phyloP scores from a whole-genome alignment of 495 filamentous ascomycete species.

The Bryoglossum gracile region DNA sequence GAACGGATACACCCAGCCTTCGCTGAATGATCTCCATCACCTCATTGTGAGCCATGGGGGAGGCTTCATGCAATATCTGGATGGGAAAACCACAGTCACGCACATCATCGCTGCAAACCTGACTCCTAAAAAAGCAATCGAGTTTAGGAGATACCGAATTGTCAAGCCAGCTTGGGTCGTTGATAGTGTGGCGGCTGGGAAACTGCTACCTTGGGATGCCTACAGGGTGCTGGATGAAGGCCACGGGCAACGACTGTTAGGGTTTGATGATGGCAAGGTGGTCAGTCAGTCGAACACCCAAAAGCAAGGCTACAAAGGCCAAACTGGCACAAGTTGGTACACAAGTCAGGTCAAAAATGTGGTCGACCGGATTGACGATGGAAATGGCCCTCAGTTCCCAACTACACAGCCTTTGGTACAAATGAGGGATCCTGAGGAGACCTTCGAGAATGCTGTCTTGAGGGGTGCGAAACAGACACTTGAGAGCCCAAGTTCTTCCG shows the following conservation, averaged over 20 bases:
- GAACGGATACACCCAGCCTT: slow-evolving; percentile 90
- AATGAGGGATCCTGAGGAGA: slow-evolving; percentile 1
- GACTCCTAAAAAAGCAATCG: slow-evolving; percentile 84
- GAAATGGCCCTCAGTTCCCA: slow-evolving; percentile 14
- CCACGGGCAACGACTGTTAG: slow-evolving; percentile 65
- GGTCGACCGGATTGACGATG: slow-evolving; percentile 21
- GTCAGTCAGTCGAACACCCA: slow-evolving; percentile 54
- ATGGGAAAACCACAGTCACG: slow-evolving; percentile 85
- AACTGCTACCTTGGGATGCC: slow-evolving; percentile 73
- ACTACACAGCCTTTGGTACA: slow-evolving; percentile 5
- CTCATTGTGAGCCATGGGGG: slow-evolving; percentile 87
- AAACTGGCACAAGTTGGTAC: slow-evolving; percentile 74
- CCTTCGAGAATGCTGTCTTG: not conserved
- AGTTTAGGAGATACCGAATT: slow-evolving; percentile 78
- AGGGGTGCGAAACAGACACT: not conserved
- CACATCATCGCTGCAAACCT: slow-evolving; percentile 90
- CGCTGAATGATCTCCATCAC: slow-evolving; percentile 75
- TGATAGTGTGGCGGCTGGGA: slow-evolving; percentile 76
- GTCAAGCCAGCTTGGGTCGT: slow-evolving; percentile 96
- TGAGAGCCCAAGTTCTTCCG: slow-evolving; percentile 8
- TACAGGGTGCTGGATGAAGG: slow-evolving; percentile 79
- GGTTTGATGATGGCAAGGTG: slow-evolving; percentile 63
- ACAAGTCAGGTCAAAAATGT: slow-evolving; percentile 51
- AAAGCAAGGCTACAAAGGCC: slow-evolving; percentile 59
- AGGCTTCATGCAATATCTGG: slow-evolving; percentile 89